Evolutionary conservation across 345 rosid species (phyloP).

Genomic region (Capsella bursapastoris): DNA sequence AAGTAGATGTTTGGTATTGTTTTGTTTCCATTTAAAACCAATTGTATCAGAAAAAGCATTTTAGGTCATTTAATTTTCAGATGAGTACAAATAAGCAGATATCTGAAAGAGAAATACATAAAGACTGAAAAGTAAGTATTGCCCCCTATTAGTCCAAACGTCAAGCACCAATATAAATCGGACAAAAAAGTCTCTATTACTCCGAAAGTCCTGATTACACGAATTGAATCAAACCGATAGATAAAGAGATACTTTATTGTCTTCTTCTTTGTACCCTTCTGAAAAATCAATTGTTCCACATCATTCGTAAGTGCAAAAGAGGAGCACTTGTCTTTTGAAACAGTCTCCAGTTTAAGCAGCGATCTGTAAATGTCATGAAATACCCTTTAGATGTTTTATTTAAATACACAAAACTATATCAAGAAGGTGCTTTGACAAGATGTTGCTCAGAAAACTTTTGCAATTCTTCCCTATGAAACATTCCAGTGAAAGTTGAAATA

Average conservation of each 20-base stretch:
- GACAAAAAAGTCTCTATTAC: background rate
- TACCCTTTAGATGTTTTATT: conserved; percentile 1
- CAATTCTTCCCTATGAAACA: background rate
- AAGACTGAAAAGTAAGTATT: background rate
- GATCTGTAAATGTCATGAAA: conserved; percentile 27
- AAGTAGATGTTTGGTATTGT: background rate
- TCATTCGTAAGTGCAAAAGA: background rate
- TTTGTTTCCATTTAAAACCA: background rate
- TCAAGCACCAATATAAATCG: conserved; percentile 4
- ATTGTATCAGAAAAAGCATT: background rate
- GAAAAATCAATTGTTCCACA: background rate
- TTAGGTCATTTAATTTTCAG: background rate
- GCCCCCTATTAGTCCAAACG: background rate
- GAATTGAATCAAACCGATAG: background rate
- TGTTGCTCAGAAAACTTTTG: background rate
- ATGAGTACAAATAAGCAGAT: conserved; percentile 3
- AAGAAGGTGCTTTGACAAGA: background rate
- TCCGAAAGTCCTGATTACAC: background rate
- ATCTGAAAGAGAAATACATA: background rate
- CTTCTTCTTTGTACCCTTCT: conserved; percentile 9
- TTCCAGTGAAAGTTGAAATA: background rate
- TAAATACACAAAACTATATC: background rate
- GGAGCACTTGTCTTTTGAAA: conserved; percentile 6
- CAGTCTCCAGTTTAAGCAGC: background rate
- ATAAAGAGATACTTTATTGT: conserved; percentile 1